Evolutionary conservation across 2,329 filamentous ascomycete genomes (phyloP), one percentile per base, ranked within the genome.

Genomic region (Beauveria brongniartii): DNA sequence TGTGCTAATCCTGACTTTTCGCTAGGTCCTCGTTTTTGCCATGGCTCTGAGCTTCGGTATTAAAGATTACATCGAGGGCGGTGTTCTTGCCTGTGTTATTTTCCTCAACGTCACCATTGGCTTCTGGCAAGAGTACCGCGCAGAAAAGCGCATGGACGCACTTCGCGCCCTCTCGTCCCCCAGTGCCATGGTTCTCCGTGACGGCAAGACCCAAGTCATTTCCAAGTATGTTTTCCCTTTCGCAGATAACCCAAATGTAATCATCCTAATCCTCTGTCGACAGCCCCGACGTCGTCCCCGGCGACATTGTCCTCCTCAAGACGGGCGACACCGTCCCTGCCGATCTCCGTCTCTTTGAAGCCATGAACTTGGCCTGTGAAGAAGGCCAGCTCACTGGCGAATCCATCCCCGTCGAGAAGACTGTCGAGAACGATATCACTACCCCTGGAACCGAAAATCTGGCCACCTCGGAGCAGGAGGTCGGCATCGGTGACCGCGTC

Each of bases 351-450:
- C 73, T 88, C 22, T 81, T 89, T 65, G 86, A 91, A 68, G 83
- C 82, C 62, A 89, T 92, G 82, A 93, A 94, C 71, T 80, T 92
- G 51, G 85, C 86, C 63, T 91, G 88, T 68, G 91, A 96, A 67
- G 89, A 92, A 72, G 86, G 87, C 51, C 84, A 89, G 55, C 80
- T 92, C 50, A 92, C 89, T 7, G 89, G 89, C 68, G 89, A 92
- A 72, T 89, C 89, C 4, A 77, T 89, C 18, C 86, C 88, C 7
- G 86, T 89, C 28, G 83, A 86, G 70, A 89, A 92, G 75, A 79
- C 82, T 48, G 76, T 80, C 24, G 78, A 82, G 22, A 78, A 78
- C 66, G 73, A 75, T 62, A 79, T 82, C 26, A 58, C 67, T 7
- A 70, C 74, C 7, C 77, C 76, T 3, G 77, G 68, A 66, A 78